These are phyloP conservation scores for Reticulomyxa filosa DNA, from an alignment of 78 protist species.

Conservation along the genomic window DNA sequence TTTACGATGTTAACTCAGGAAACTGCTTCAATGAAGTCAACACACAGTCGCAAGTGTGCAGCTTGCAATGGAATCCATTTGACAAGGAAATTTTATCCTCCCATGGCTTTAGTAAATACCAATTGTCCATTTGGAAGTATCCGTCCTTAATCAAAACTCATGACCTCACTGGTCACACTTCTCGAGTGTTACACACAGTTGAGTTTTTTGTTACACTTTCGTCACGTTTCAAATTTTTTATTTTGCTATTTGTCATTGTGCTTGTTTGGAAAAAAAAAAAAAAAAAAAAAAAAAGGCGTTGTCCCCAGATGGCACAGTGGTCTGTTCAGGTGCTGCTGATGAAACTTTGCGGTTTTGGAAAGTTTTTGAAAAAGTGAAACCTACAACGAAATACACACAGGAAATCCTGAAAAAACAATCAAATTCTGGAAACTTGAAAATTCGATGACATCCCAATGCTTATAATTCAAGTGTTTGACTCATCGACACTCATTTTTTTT, in stretches of 20 bases:
- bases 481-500: no score
- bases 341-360: conserved; percentile 35
- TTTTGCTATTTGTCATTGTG: background rate
- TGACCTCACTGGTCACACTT: conserved; percentile 81
- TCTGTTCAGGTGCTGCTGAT: conserved; percentile 81
- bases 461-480: no score
- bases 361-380: no score
- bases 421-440: no score
- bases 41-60: conserved; percentile 71
- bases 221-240: background rate
- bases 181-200: conserved; percentile 69
- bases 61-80: conserved; percentile 64
- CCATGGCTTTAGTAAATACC: conserved; percentile 91
- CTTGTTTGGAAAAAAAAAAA: background rate
- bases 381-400: no score
- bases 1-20: conserved; percentile 89
- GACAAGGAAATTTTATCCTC: conserved; percentile 80
- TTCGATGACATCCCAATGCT: no score
- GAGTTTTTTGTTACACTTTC: background rate
- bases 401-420: no score
- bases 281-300: background rate
- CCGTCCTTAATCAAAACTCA: conserved; percentile 66
- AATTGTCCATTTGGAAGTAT: conserved; percentile 84
- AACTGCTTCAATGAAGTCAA: conserved; percentile 48
- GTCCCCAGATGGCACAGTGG: conserved; percentile 77